These are phyloP conservation scores for Pterocarpus macrocarpus DNA, from an alignment of 306 rosid species.

Conservation along the genomic window DNA sequence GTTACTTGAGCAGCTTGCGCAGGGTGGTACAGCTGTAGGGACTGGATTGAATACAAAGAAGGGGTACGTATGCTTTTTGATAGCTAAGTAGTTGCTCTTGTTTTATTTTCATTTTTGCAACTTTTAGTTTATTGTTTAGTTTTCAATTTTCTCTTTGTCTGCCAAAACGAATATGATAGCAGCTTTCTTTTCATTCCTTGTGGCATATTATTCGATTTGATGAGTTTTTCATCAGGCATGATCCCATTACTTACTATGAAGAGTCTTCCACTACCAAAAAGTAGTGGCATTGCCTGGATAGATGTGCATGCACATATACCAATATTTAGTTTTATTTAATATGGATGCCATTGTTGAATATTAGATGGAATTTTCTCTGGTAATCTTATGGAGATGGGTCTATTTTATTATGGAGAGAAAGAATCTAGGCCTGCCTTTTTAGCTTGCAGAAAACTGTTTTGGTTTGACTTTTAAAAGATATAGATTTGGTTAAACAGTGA, in stretches of 20 bases:
- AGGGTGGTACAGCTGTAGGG: constrained; percentile 99
- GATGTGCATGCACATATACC: neutral
- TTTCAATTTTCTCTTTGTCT: too few species aligned
- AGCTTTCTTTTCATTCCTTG: neutral
- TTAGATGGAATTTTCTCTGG: constrained; percentile 17
- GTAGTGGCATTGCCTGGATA: constrained; percentile 3
- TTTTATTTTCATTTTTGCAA: neutral
- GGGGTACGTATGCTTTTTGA: constrained; percentile 71
- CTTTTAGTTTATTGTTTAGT: too few species aligned
- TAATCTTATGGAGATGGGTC: constrained; percentile 17
- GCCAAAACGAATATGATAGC: neutral
- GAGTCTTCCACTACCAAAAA: neutral
- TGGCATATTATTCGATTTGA: neutral
- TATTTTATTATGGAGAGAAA: constrained; percentile 24
- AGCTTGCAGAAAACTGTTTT: constrained; percentile 16
- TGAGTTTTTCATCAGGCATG: constrained; percentile 24
- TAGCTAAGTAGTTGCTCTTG: constrained; percentile 30
- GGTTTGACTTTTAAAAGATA: constrained; percentile 6
- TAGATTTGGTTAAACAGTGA: constrained; percentile 28
- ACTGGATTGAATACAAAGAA: constrained; percentile 98
- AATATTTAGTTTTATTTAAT: constrained; percentile 2
- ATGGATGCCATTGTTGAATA: constrained; percentile 23
- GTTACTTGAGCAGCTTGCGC: constrained; percentile 85
- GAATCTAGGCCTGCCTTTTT: neutral
- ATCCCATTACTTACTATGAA: constrained; percentile 7